Base-by-base conservation (phyloP, 305 asterid species). In the Galium porrigens region DNA sequence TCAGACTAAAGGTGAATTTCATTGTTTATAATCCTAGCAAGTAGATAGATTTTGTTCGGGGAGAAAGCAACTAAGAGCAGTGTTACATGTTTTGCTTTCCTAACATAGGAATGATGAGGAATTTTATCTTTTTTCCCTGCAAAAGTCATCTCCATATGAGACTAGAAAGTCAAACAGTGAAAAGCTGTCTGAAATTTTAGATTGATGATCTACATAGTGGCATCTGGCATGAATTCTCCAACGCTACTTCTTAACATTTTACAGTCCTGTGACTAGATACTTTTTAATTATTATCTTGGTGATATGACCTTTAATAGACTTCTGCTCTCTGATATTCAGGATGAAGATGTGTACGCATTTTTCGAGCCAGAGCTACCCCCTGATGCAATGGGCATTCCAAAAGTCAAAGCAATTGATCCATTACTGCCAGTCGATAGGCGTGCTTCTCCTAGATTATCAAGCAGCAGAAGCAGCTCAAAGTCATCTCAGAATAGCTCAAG, bases 291-390 rank as follows among this genome's bases (percentile, higher is more conserved):
- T 18, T 61, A 9, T 27, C 17, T 10, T 55, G 29, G 27, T 61
- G n/a, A 8, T 6, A 53, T 54, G 14, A 1, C 33, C 42, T 20
- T 48, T 36, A 36, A 36, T 44, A 12, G 65, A 18, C 33, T 17
- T 42, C 44, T 68, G 75, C 9, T 61, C 11, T 41, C 15, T 66
- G 64, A 51, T 59, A 70, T 73, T 46, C 74, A 89, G 99, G 99
- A 92, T 41, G 99, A 92, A 79, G 99, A 92, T 57, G 82, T 92
- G 46, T 92, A 83, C 74, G 73, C 91, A 55, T 92, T 89, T 79
- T 92, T 92, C 52, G 95, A 92, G 81, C 99, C 99, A 10, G 96
- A 92, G 61, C 95, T 84, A 48, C 96, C 95, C 37, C 73, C 78
- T 0, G 94, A 81, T 52, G 69, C 80, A 52, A 70, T 80, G 58